A percentile compares a stretch with the other conserved stretches of the same genome.
phyloP scores from a whole-genome alignment of 805 yeast genomes.

The Spathaspora boniae region DNA sequence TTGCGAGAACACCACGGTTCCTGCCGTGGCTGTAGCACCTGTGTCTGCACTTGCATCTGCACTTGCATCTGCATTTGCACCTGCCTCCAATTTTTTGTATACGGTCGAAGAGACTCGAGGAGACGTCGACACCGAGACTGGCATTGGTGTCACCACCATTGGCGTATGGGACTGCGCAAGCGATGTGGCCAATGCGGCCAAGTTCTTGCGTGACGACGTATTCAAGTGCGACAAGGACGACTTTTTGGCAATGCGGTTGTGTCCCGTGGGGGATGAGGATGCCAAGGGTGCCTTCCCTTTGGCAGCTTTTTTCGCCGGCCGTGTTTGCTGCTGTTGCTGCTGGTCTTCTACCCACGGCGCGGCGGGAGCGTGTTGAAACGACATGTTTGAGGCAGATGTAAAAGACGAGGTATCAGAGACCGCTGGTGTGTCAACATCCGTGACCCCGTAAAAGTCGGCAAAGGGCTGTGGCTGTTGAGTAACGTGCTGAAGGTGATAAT shows the following conservation, averaged over 20 bases:
- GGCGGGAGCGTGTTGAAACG: neutral
- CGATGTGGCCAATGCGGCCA: too few relatives aligned
- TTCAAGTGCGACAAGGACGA: conserved; percentile 16
- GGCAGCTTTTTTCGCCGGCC: neutral
- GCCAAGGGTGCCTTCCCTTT: neutral
- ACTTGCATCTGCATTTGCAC: too few relatives aligned
- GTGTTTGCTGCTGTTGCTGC: neutral
- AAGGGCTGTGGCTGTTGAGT: too few relatives aligned
- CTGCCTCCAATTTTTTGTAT: conserved; percentile 1
- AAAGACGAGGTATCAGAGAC: neutral
- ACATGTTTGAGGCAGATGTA: conserved; percentile 1
- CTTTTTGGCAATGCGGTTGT: conserved; percentile 12
- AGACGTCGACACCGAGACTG: neutral
- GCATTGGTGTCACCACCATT: too few relatives aligned
- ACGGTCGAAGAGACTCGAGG: neutral
- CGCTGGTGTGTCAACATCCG: conserved; percentile 2
- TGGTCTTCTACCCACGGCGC: neutral
- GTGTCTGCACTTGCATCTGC: conserved; percentile 5
- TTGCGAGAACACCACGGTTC: neutral
- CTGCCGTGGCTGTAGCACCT: conserved; percentile 1
- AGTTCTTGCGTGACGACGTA: conserved; percentile 15
- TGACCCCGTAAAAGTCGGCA: too few relatives aligned
- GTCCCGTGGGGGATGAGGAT: neutral
- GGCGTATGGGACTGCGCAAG: too few relatives aligned
- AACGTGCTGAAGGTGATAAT: too few relatives aligned